A percentile compares a stretch with the other conserved stretches of the same genome.
Evolutionary conservation across 73 alveolate species (phyloP).

Genomic region (Paramecium sonneborni): DNA sequence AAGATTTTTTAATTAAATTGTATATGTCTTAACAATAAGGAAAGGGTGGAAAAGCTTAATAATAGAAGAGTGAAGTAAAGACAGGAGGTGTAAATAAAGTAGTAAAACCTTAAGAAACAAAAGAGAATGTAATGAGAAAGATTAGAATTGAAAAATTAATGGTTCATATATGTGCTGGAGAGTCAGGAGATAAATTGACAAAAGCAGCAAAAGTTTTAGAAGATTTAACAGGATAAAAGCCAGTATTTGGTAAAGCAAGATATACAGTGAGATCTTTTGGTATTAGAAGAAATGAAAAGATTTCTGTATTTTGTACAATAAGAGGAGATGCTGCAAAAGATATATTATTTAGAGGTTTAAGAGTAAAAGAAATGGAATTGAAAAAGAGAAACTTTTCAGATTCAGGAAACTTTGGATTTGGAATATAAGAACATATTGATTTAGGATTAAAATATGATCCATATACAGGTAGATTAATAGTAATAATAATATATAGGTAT

Average conservation of each 20-base stretch:
- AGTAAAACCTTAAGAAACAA: not conserved
- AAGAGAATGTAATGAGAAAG: conserved; percentile 76
- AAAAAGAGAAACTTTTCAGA: conserved; percentile 72
- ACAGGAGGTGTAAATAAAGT: not conserved
- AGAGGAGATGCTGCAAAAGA: conserved; percentile 83
- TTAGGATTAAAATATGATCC: conserved; percentile 83
- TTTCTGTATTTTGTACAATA: conserved; percentile 77
- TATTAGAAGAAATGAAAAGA: conserved; percentile 81
- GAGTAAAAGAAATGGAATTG: conserved; percentile 82
- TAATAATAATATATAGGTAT: conserved; percentile 54
- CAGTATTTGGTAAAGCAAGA: conserved; percentile 81
- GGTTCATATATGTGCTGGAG: conserved; percentile 80
- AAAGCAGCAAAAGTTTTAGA: conserved; percentile 78
- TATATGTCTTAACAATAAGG: conserved; percentile 17
- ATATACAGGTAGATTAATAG: conserved; percentile 53
- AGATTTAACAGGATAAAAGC: conserved; percentile 79
- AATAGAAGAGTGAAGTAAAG: not conserved
- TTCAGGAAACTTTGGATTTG: conserved; percentile 83
- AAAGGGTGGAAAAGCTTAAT: not conserved
- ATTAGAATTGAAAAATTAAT: conserved; percentile 74
- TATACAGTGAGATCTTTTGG: conserved; percentile 82
- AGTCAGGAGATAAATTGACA: conserved; percentile 82
- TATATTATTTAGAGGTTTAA: conserved; percentile 73
- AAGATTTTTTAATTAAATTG: not conserved
- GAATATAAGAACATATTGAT: conserved; percentile 83